Evolutionary conservation across 495 filamentous ascomycete genomes (phyloP), one percentile per base, ranked within the genome.

Genomic region (Paragyromitra xinjiangensis): DNA sequence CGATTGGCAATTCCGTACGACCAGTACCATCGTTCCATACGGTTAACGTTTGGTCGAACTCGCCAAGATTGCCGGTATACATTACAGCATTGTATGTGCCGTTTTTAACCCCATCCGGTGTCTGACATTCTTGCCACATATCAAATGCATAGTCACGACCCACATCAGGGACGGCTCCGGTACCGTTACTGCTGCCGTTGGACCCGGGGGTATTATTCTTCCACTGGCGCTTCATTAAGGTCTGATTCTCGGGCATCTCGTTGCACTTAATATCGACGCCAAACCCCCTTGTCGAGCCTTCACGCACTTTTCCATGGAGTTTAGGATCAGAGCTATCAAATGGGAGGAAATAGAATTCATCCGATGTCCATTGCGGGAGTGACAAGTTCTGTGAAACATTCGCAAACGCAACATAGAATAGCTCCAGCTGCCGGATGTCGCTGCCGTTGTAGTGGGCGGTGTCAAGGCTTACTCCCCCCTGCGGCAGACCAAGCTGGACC

Each of bases 331-430:
- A 40, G 29, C 44, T 44, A 29, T 45, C 39, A 24, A 73, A 73
- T 7, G 71, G 62, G 8, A 73, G 62, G 7, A 73, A 73, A 40
- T 67, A 73, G 39, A 42, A 73, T 14, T 73, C 71, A 1, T 44
- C 34, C 1, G 71, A 44, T 12, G 64, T 59, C 71, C 71, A 73
- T n/a, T 16, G 39, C 24, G 71, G 71, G 19, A 73, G 11, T 1
- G 48, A 7, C 1, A 50, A 7, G 7, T 40, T 39, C 8, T 59
- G 50, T 0, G 55, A 37, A 6, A 58, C 26, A 29, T 73, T 73
- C 1, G 63, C 44, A 26, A 55, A 58, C 0, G 64, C 71, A 9
- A 74, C 51, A n/a, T 48, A 34, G 37, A 37, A 68, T 12, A 56
- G 40, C 39, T 58, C 62, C 3, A 37, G 12, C 9, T 61, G 56